Conservation (phyloP, 768 basidiomycete genomes). For the Hygrophorus russula region DNA sequence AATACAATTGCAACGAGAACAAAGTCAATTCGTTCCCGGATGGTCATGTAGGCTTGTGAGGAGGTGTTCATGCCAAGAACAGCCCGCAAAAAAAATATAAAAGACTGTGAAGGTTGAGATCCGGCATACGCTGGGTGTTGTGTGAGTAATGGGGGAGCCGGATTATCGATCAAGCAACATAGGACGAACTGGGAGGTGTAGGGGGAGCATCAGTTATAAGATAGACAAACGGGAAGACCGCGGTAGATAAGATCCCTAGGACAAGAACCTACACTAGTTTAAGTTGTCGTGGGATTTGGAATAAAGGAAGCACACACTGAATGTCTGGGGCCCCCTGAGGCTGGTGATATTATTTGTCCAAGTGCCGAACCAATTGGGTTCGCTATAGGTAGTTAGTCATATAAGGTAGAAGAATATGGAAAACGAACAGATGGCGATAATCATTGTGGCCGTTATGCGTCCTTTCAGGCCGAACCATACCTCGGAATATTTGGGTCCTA, state of each 20-base stretch:
- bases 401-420: background rate
- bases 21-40: conserved; percentile 63
- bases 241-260: conserved; percentile 63
- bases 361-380: conserved; percentile 69
- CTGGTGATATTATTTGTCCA: conserved; percentile 62
- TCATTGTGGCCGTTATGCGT: conserved; percentile 68
- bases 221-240: conserved; percentile 43
- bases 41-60: conserved; percentile 44
- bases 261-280: conserved; percentile 43
- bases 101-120: conserved; percentile 42
- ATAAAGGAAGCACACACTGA: conserved; percentile 34
- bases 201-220: conserved; percentile 55
- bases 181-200: conserved; percentile 59
- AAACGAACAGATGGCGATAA: conserved; percentile 35
- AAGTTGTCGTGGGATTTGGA: background rate
- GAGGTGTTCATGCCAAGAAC: conserved; percentile 33
- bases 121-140: conserved; percentile 47
- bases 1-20: conserved; percentile 47
- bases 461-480: conserved; percentile 71
- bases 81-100: conserved; percentile 43
- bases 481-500: conserved; percentile 76
- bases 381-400: conserved; percentile 26
- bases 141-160: conserved; percentile 5
- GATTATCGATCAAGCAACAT: background rate
- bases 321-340: conserved; percentile 38